phyloP scores from a whole-genome alignment of 257 asterid genomes.

The Linderniella brevidens region DNA sequence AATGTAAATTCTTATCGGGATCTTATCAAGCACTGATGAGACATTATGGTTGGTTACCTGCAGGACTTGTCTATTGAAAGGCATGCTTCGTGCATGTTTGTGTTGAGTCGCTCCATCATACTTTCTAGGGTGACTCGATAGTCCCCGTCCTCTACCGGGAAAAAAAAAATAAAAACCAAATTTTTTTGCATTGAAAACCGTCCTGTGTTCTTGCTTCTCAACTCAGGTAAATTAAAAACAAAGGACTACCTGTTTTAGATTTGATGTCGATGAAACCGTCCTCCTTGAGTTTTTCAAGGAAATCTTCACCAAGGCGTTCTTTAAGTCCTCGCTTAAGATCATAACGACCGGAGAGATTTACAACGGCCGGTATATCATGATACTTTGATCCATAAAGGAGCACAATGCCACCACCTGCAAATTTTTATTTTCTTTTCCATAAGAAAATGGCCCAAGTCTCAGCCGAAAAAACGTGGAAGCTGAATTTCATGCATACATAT shows the following conservation, averaged over 20 bases:
- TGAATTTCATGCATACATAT: too few species aligned
- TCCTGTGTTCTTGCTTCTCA: neutral
- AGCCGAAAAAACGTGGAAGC: too few species aligned
- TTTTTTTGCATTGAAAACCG: neutral
- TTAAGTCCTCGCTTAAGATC: conserved; percentile 54
- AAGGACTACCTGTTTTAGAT: conserved; percentile 30
- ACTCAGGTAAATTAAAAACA: neutral
- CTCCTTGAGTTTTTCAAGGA: conserved; percentile 40
- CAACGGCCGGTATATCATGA: conserved; percentile 47
- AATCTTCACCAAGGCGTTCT: conserved; percentile 43
- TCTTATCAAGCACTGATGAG: neutral
- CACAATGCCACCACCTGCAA: conserved; percentile 61
- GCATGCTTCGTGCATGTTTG: conserved; percentile 64
- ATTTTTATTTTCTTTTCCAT: conserved; percentile 2
- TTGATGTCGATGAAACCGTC: conserved; percentile 67
- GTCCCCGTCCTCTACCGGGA: conserved; percentile 33
- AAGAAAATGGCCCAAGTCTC: neutral
- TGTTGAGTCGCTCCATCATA: conserved; percentile 56
- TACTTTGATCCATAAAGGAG: conserved; percentile 69
- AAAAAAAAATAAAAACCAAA: neutral
- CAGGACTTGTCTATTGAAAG: conserved; percentile 44
- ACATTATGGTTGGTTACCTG: conserved; percentile 22
- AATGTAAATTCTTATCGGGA: neutral
- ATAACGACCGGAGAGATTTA: conserved; percentile 85
- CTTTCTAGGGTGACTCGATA: conserved; percentile 63